Evolutionary conservation across 1,139 yeast species (phyloP), one percentile per base, ranked within the genome.

Genomic region (Wickerhamomyces sp.): DNA sequence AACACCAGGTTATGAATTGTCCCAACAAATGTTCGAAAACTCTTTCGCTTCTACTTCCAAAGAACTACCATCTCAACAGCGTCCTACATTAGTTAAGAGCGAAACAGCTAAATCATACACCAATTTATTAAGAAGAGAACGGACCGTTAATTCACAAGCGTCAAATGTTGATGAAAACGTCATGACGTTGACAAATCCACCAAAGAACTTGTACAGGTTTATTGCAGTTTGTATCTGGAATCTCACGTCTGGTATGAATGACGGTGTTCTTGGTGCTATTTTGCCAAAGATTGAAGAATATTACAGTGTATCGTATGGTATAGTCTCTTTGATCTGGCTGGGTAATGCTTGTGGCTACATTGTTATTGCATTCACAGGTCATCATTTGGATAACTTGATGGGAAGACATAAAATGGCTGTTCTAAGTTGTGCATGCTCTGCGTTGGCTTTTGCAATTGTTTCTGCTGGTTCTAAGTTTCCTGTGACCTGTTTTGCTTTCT

Each of bases 401-500:
- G 76, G 77, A 0, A 61, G 45, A 26, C 47, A 51, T 15, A 47
- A 46, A 24, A 42, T 50, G 47, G 43, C 52, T 1, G 37, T 47
- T 6, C 38, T 52, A 5, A 53, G 58, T 21, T 46, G 55, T 27
- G 14, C 47, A 11, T 36, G 38, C 7, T 51, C 51, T 25, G 33
- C 45, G 2, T 36, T 55, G 5, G 52, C 55, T 53, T 54, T 47
- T 36, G 46, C 53, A 0, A 35, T 60, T 7, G 47, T 55, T 13
- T 32, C 52, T 5, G 38, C 58, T 1, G 66, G 66, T 2, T 47
- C 55, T 9, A 41, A 44, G 14, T 61, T 57, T 42, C 54, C 57
- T 1, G 52, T 70, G 5, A 65, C 72, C 11, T 77, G 74, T 13
- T 52, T 68, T 27, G 82, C 68, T 0, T 77, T 70, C 47, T 74